phyloP scores from a whole-genome alignment of 768 basidiomycete species.

The Termitomyces sp. region DNA sequence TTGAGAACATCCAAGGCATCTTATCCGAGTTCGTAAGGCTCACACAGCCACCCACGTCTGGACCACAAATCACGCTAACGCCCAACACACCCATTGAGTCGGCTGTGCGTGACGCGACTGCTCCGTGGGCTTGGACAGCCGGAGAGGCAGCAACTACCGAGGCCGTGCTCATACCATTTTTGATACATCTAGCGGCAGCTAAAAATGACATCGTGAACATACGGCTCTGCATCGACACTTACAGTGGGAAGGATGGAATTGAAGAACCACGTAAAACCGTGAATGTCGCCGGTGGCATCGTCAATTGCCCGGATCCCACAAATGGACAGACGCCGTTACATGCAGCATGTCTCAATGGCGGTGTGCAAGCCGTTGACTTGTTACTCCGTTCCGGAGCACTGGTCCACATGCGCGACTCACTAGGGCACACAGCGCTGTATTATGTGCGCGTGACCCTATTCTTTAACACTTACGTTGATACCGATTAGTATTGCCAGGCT shows the following conservation, averaged over 20 bases:
- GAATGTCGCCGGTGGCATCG: conserved; percentile 61
- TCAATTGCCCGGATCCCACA: conserved; percentile 67
- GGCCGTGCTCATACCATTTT: conserved; percentile 67
- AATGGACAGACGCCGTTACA: conserved; percentile 78
- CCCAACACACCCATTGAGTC: conserved; percentile 34
- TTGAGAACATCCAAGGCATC: conserved; percentile 61
- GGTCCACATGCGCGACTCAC: conserved; percentile 74
- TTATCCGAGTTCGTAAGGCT: conserved; percentile 69
- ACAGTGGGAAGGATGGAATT: conserved; percentile 18
- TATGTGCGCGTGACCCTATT: conserved; percentile 42
- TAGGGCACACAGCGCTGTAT: conserved; percentile 84
- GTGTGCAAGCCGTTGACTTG: conserved; percentile 35
- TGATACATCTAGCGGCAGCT: conserved; percentile 77
- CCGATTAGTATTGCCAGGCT: conserved; percentile 46
- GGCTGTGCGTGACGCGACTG: conserved; percentile 42
- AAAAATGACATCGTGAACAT: conserved; percentile 64
- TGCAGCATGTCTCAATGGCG: conserved; percentile 71
- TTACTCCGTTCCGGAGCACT: conserved; percentile 73
- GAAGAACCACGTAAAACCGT: conserved; percentile 27
- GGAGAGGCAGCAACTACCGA: conserved; percentile 72
- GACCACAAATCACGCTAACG: conserved; percentile 32
- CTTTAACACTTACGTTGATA: neutral
- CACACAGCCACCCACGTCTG: conserved; percentile 34
- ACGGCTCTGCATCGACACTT: conserved; percentile 50
- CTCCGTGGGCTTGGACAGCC: conserved; percentile 77